Percentiles rank a stretch among this genome's conserved stretches.
phyloP scores from a whole-genome alignment of 2,329 filamentous ascomycete species.

The Dothideomycetes sp. region DNA sequence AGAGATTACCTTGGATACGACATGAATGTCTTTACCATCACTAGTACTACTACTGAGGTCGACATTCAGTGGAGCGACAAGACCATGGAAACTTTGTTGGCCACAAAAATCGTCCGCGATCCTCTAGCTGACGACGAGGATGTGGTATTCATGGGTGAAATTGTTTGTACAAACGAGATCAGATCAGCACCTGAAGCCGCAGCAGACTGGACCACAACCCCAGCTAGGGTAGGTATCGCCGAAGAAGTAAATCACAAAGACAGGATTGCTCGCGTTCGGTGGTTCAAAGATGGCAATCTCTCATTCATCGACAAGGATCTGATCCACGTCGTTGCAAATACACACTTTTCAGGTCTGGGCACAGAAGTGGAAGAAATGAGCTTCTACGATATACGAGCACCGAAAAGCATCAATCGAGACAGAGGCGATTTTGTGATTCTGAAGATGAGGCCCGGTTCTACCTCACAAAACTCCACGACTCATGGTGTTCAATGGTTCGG shows the following conservation, averaged over 20 bases:
- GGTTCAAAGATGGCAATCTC: slow-evolving; percentile 30
- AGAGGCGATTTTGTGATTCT: slow-evolving; percentile 47
- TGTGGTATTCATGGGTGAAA: slow-evolving; percentile 48
- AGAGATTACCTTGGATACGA: slow-evolving; percentile 47
- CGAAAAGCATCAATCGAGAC: slow-evolving; percentile 39
- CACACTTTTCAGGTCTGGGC: slow-evolving; percentile 34
- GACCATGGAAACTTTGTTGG: slow-evolving; percentile 38
- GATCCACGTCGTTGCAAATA: slow-evolving; percentile 33
- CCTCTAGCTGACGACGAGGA: slow-evolving; percentile 46
- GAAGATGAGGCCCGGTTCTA: slow-evolving; percentile 19
- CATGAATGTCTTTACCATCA: slow-evolving; percentile 47
- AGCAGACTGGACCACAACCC: slow-evolving; percentile 28
- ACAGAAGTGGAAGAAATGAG: slow-evolving; percentile 43
- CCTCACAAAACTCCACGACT: slow-evolving; percentile 1
- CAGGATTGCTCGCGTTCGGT: slow-evolving; percentile 47
- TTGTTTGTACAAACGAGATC: slow-evolving; percentile 40
- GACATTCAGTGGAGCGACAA: slow-evolving; percentile 53
- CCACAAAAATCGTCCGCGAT: slow-evolving; percentile 41
- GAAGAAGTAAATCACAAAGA: slow-evolving; percentile 48
- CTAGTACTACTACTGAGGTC: slow-evolving; percentile 40
- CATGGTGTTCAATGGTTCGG: slow-evolving; percentile 43
- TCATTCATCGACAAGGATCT: slow-evolving; percentile 15
- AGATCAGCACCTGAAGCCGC: slow-evolving; percentile 1
- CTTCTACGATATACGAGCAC: slow-evolving; percentile 48
- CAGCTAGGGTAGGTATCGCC: slow-evolving; percentile 46